Evolutionary conservation across 257 asterid genomes (phyloP).

Genomic region (Haberlea rhodopensis): DNA sequence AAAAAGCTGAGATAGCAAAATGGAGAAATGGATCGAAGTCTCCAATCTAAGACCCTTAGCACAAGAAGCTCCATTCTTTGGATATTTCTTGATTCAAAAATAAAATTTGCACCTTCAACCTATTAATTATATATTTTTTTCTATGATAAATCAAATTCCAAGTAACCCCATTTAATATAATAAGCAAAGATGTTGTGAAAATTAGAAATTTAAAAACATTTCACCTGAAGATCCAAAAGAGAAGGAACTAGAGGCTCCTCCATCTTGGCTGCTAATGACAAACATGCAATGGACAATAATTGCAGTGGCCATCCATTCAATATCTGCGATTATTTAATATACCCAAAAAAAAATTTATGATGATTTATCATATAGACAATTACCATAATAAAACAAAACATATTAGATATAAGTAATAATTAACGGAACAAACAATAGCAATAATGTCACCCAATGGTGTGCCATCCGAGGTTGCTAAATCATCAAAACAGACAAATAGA

Average conservation of each 20-base stretch:
- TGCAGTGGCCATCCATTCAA: slow-evolving; percentile 88
- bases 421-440: background rate
- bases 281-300: slow-evolving; percentile 81
- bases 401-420: background rate
- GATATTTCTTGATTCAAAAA: slow-evolving; percentile 71
- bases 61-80: slow-evolving; percentile 88
- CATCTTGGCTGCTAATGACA: slow-evolving; percentile 95
- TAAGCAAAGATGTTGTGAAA: background rate
- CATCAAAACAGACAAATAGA: slow-evolving; percentile 41
- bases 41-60: slow-evolving; percentile 77
- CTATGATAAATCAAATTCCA: background rate
- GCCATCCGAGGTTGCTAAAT: slow-evolving; percentile 16
- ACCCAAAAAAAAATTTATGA: no score
- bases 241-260: slow-evolving; percentile 97
- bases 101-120: slow-evolving; percentile 75
- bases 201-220: background rate
- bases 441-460: slow-evolving; percentile 3
- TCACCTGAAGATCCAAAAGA: slow-evolving; percentile 88
- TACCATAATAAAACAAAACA: slow-evolving; percentile 13
- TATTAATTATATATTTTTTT: slow-evolving; percentile 16
- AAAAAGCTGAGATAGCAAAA: slow-evolving; percentile 68
- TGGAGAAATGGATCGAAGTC: slow-evolving; percentile 81
- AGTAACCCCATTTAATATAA: background rate
- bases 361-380: no score
- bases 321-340: slow-evolving; percentile 43